Conservation (phyloP, 2,329 filamentous ascomycete species). For the Sordariomycetes sp. region DNA sequence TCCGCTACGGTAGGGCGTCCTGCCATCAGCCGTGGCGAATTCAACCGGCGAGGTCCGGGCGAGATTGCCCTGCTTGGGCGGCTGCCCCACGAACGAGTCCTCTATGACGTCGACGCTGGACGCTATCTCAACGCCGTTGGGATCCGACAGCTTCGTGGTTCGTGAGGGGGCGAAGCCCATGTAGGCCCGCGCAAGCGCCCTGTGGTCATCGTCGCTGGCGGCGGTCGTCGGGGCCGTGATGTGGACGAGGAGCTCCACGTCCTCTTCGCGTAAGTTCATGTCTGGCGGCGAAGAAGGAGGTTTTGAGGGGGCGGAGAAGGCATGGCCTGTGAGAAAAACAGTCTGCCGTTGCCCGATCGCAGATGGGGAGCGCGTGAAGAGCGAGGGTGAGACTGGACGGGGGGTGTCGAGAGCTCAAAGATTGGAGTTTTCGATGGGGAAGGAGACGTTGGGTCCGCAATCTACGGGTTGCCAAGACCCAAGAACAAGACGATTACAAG, state of each 20-base stretch:
- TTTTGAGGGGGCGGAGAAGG: not conserved
- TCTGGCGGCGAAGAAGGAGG: not conserved
- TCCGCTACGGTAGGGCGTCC: not conserved
- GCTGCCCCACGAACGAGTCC: not conserved
- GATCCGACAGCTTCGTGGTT: not conserved
- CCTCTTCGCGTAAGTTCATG: constrained; percentile 4
- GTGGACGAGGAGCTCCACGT: constrained; percentile 42
- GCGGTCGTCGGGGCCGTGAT: constrained; percentile 34
- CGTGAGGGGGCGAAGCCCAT: constrained; percentile 27
- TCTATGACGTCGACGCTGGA: not conserved
- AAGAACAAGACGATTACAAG: not conserved
- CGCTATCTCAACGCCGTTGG: not conserved
- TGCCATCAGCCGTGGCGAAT: not conserved
- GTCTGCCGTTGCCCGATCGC: not conserved
- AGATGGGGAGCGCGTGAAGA: not conserved
- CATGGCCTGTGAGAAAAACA: not conserved
- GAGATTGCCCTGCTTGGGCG: not conserved
- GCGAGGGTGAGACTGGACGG: not conserved
- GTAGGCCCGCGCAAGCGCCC: constrained; percentile 35
- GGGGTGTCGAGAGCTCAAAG: not conserved
- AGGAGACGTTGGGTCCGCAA: not conserved
- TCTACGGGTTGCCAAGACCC: not conserved
- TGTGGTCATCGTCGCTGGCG: constrained; percentile 32
- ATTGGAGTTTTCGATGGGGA: not conserved
- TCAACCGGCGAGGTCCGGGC: not conserved